A percentile compares a stretch with the other conserved stretches of the same genome.
phyloP scores from a whole-genome alignment of 2,329 filamentous ascomycete genomes.

The Magnaporthiopsis incrustans region DNA sequence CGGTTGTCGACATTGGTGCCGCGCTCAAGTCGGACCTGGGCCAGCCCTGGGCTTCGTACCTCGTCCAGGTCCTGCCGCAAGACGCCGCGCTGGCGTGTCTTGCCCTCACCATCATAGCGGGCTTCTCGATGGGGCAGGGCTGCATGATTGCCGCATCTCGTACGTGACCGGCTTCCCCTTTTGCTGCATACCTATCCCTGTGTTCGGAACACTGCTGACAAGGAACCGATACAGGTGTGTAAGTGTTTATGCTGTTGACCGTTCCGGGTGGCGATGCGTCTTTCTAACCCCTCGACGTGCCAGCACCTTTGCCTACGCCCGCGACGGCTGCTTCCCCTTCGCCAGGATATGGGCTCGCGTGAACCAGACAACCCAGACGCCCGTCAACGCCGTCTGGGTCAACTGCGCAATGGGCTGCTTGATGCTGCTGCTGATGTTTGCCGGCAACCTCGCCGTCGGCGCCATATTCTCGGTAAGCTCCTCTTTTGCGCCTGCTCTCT shows the following conservation, averaged over 20 bases:
- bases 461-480: conserved; percentile 49
- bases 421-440: conserved; percentile 46
- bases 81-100: conserved; percentile 63
- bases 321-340: conserved; percentile 49
- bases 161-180: conserved; percentile 48
- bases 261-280: conserved; percentile 33
- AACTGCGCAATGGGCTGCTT: conserved; percentile 45
- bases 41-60: conserved; percentile 50
- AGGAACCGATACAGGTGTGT: conserved; percentile 39
- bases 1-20: conserved; percentile 45
- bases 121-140: conserved; percentile 59
- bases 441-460: conserved; percentile 52
- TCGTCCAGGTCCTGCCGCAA: conserved; percentile 53
- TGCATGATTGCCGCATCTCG: conserved; percentile 60
- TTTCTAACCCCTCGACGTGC: too few relatives aligned
- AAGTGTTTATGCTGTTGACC: conserved; percentile 53
- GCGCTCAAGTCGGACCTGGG: conserved; percentile 35
- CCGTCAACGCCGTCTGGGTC: conserved; percentile 47
- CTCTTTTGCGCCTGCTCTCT: background rate
- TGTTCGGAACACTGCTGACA: conserved; percentile 31
- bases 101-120: conserved; percentile 59
- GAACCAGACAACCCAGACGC: conserved; percentile 38
- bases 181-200: conserved; percentile 56
- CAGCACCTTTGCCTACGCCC: conserved; percentile 52
- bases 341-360: conserved; percentile 48